Base-by-base conservation (phyloP, 1,284 basidiomycete genomes). In the Sporisorium sorghi region DNA sequence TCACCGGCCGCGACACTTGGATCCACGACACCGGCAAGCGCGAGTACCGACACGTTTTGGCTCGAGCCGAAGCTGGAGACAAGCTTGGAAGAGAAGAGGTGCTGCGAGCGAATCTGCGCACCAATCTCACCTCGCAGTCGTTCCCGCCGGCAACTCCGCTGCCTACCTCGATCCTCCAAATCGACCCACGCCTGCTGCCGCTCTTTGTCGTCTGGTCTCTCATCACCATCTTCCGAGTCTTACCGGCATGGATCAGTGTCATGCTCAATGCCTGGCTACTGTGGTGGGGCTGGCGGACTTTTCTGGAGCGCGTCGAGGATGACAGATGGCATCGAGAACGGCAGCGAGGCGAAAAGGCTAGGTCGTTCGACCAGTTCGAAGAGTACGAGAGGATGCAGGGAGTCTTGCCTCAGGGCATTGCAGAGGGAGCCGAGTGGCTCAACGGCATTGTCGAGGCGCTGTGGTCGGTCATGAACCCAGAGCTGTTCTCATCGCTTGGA, bases 381-480 rank as follows among this genome's bases (percentile, higher is more conserved):
- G 43, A 54, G 3, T 32, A 64, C 12, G 44, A 59, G n/a, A 21
- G 37, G 17, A 19, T 33, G 5, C 23, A 60, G 9, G 56, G 24
- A 14, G n/a, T n/a, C n/a, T 15, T 47, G 19, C 26, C 15, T 12
- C 58, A 53, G 49, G 58, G 69, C 6, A 51, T 67, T 30, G 54
- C 57, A 4, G 77, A 77, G 40, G 62, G 75, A 14, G 77, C 75
- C 0, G 77, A 79, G 37, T 79, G 77, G 77, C 58, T 79, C 50
- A 79, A 79, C 40, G 58, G 58, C 23, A 60, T 79, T 30, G 40
- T 79, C 17, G 57, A 68, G 35, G 48, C 46, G 23, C 35, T 79
- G 12, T 79, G 77, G 77, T 47, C 58, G 7, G 68, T 69, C n/a
- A 76, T 77, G 55, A 72, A 79, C 48, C 55, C 66, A 5, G 69